A percentile compares a stretch with the other conserved stretches of the same genome.
These are phyloP conservation scores for Gonapodya prolifera DNA, from an alignment of 192 early-diverging fungal species.

Conservation along the genomic window DNA sequence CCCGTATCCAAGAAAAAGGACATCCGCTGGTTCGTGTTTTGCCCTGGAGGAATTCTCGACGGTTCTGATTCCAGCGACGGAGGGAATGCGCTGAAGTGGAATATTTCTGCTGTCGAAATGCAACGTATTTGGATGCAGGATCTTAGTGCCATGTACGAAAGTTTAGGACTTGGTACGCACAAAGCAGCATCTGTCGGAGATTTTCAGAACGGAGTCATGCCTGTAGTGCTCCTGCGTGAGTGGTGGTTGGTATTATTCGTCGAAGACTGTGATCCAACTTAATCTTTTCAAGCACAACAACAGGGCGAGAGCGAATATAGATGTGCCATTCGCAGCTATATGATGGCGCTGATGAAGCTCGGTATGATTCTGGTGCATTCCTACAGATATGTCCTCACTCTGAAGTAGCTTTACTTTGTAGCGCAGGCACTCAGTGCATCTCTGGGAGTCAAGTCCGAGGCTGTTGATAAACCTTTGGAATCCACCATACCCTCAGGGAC, in stretches of 20 bases:
- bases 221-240: background rate
- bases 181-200: background rate
- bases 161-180: background rate
- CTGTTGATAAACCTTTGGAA: background rate
- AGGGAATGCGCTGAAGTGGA: background rate
- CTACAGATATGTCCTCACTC: too few species aligned
- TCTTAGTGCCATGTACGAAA: background rate
- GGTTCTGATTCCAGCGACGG: background rate
- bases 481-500: background rate
- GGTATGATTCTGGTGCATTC: background rate
- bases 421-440: background rate
- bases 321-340: background rate
- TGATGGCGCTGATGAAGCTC: background rate
- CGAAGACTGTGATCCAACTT: background rate
- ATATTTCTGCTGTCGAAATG: background rate
- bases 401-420: too few species aligned
- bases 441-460: background rate
- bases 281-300: background rate
- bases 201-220: background rate
- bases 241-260: too few species aligned
- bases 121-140: background rate
- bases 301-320: background rate
- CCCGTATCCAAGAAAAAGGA: background rate
- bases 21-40: background rate
- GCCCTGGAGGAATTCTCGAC: background rate